phyloP scores from a whole-genome alignment of 2,329 filamentous ascomycete genomes.

The Botryotinia convoluta region DNA sequence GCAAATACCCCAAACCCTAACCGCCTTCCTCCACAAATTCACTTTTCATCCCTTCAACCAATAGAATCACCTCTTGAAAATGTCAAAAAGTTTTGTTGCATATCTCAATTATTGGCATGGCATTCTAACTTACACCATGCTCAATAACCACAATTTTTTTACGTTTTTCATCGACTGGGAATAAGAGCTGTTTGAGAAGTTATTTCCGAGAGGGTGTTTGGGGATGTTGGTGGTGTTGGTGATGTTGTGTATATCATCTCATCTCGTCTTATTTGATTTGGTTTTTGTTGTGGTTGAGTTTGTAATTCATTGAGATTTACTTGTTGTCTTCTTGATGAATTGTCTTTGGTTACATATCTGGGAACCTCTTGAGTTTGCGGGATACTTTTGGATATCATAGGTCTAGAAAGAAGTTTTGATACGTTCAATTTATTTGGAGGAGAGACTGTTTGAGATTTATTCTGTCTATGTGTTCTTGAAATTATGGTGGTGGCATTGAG shows the following conservation, averaged over 20 bases:
- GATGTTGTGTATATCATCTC: neutral
- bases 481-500: too few species aligned
- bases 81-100: neutral
- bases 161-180: neutral
- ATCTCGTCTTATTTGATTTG: neutral
- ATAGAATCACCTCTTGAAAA: neutral
- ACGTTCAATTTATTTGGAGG: neutral
- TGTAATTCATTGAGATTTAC: neutral
- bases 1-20: neutral
- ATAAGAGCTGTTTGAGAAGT: neutral
- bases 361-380: neutral
- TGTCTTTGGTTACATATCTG: neutral
- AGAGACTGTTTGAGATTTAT: accelerated
- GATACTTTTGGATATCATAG: too few species aligned
- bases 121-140: neutral
- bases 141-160: too few species aligned
- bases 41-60: neutral
- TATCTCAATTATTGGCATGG: neutral
- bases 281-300: neutral
- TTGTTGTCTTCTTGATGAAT: neutral
- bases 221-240: neutral
- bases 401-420: neutral
- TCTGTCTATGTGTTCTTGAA: neutral
- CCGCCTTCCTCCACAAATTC: neutral
- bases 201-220: neutral